Percentiles rank a stretch among this genome's conserved stretches.
Evolutionary conservation across 768 basidiomycete genomes (phyloP).

Genomic region (Pseudohyphozyma bogoriensis): DNA sequence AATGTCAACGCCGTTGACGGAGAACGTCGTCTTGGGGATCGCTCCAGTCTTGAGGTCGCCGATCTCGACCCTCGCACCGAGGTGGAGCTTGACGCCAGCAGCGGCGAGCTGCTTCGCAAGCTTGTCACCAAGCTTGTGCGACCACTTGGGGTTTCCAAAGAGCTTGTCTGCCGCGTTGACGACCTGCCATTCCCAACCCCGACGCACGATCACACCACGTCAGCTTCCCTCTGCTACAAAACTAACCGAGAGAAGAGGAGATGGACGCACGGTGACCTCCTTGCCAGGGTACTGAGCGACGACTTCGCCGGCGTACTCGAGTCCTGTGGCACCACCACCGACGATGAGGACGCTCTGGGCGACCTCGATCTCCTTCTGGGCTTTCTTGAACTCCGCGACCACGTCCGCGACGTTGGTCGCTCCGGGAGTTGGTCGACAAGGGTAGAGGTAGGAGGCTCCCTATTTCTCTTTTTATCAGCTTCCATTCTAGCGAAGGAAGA

Average conservation of each 20-base stretch:
- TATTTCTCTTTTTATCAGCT: not conserved
- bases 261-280: not conserved
- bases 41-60: not conserved
- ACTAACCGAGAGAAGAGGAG: not conserved
- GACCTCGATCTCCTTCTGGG: constrained; percentile 7
- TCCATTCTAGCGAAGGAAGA: not conserved
- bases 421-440: not conserved
- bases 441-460: constrained; percentile 20
- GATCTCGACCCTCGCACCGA: constrained; percentile 1
- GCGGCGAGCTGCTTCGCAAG: constrained; percentile 11
- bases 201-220: no score
- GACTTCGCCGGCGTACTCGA: not conserved
- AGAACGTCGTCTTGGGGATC: constrained; percentile 1
- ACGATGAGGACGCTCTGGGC: not conserved
- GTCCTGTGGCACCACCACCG: not conserved
- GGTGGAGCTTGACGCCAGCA: constrained; percentile 1
- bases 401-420: not conserved
- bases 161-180: constrained; percentile 18
- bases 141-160: constrained; percentile 4
- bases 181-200: constrained; percentile 8
- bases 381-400: constrained; percentile 6
- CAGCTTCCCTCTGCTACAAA: not conserved
- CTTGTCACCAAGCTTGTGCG: not conserved
- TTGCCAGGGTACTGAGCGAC: not conserved
- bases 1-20: constrained; percentile 5